These are phyloP conservation scores for Aspergillus sclerotialis DNA, from an alignment of 2,329 filamentous ascomycete genomes.

Conservation along the genomic window DNA sequence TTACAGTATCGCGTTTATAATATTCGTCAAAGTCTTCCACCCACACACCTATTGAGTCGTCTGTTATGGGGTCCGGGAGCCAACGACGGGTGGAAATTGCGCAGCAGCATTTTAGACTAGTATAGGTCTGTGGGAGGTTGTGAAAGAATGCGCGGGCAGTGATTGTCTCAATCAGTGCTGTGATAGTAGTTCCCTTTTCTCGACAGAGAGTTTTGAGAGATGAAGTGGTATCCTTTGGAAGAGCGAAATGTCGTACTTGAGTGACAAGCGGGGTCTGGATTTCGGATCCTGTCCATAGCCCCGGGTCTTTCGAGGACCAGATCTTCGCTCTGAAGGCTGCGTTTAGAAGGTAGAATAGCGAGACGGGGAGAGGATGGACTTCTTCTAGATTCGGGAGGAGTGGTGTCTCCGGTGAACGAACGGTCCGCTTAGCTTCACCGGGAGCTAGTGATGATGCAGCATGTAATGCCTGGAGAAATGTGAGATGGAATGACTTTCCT, in stretches of 20 bases:
- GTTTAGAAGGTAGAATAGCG: slow-evolving; percentile 27
- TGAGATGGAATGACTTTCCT: slow-evolving; percentile 39
- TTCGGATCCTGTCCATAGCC: slow-evolving; percentile 30
- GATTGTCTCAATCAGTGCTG: slow-evolving; percentile 32
- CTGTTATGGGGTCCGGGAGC: slow-evolving; percentile 26
- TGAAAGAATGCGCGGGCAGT: slow-evolving; percentile 33
- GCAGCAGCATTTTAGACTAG: slow-evolving; percentile 23
- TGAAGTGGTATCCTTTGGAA: slow-evolving; percentile 23
- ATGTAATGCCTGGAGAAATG: slow-evolving; percentile 33
- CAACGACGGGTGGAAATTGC: slow-evolving; percentile 35
- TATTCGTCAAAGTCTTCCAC: slow-evolving; percentile 27
- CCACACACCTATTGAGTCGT: slow-evolving; percentile 32
- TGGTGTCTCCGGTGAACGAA: slow-evolving; percentile 18
- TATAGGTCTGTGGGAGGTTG: slow-evolving; percentile 21
- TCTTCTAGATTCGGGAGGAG: slow-evolving; percentile 37
- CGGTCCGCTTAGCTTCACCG: slow-evolving; percentile 12
- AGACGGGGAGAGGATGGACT: slow-evolving; percentile 33
- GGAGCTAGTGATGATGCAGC: slow-evolving; percentile 5
- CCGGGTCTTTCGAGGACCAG: slow-evolving; percentile 18
- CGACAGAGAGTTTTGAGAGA: slow-evolving; percentile 28
- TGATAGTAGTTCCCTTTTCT: slow-evolving; percentile 34
- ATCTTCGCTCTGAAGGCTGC: slow-evolving; percentile 27
- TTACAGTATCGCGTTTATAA: slow-evolving; percentile 17
- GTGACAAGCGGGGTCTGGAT: slow-evolving; percentile 17
- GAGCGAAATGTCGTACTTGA: slow-evolving; percentile 22